These are phyloP conservation scores for barrel medic (Medicago truncatula) DNA, from an alignment of 306 rosid species.

Conservation along the genomic window DNA sequence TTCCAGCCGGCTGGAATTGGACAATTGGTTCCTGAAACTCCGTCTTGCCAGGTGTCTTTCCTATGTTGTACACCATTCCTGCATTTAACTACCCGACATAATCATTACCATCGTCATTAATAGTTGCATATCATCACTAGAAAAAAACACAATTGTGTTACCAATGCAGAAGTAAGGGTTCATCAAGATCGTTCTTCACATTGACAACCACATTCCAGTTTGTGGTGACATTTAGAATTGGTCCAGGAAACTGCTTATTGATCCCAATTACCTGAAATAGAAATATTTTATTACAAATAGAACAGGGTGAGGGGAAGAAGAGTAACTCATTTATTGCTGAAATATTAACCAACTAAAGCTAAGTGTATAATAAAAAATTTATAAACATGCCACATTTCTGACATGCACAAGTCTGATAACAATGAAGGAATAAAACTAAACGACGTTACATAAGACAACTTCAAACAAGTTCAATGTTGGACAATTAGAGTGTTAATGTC, in stretches of 20 bases:
- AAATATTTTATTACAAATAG: conserved; percentile 22
- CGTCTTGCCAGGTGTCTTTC: conserved; percentile 96
- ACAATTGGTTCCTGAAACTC: conserved; percentile 92
- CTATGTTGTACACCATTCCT: conserved; percentile 90
- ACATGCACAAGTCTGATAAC: not conserved
- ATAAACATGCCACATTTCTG: not conserved
- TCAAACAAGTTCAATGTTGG: not conserved
- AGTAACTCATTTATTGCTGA: not conserved
- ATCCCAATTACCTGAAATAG: conserved; percentile 79
- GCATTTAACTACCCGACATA: conserved; percentile 54
- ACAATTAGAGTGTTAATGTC: no score
- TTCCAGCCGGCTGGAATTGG: conserved; percentile 99
- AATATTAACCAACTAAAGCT: not conserved
- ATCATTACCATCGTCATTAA: conserved; percentile 45
- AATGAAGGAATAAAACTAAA: conserved; percentile 5
- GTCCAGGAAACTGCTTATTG: conserved; percentile 85
- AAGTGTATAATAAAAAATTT: not conserved
- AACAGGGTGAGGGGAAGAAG: not conserved
- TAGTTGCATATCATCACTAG: conserved; percentile 1
- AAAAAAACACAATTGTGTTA: conserved; percentile 46
- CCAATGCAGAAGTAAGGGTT: conserved; percentile 92
- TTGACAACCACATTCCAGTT: conserved; percentile 95
- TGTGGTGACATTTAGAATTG: conserved; percentile 78
- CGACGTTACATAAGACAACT: conserved; percentile 1
- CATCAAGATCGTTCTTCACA: conserved; percentile 85